Conservation (phyloP, 2,329 filamentous ascomycete species). For the Botrytis tulipae region DNA sequence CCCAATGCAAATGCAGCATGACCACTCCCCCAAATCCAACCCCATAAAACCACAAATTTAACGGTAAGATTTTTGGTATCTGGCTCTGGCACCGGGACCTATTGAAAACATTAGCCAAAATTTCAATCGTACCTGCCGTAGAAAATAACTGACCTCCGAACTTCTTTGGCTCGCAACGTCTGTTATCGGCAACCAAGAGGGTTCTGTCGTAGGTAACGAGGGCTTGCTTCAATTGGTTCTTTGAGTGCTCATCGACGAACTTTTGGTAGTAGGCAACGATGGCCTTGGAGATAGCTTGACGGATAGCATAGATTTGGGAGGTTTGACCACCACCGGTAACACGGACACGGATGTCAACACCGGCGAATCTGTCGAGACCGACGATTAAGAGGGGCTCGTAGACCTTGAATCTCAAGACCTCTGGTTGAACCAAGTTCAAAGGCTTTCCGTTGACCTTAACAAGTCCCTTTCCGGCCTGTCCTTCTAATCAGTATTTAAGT, state of each 20-base stretch:
- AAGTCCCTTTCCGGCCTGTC: conserved; percentile 75
- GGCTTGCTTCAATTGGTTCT: conserved; percentile 98
- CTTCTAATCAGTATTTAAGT: conserved; percentile 26
- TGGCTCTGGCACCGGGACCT: conserved; percentile 88
- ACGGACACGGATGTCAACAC: conserved; percentile 96
- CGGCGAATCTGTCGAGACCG: conserved; percentile 94
- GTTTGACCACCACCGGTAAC: conserved; percentile 97
- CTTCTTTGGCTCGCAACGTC: conserved; percentile 99
- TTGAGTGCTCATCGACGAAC: conserved; percentile 99
- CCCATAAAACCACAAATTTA: conserved; percentile 51
- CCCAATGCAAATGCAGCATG: conserved; percentile 41
- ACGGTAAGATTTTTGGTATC: conserved; percentile 99
- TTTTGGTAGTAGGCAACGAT: conserved; percentile 99
- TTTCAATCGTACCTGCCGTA: neutral
- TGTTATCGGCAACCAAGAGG: conserved; percentile 98
- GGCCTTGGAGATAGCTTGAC: conserved; percentile 97
- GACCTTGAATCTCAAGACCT: conserved; percentile 98
- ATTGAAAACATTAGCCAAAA: conserved; percentile 47
- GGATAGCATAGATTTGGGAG: conserved; percentile 96
- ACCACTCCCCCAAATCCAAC: conserved; percentile 36
- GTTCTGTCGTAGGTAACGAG: conserved; percentile 95
- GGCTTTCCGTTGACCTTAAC: conserved; percentile 99
- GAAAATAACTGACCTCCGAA: conserved; percentile 47
- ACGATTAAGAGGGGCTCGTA: conserved; percentile 98
- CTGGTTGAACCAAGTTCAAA: conserved; percentile 88